Evolutionary conservation across 305 asterid species (phyloP), one percentile per base, ranked within the genome.

Genomic region (Fraxinus latifolia): DNA sequence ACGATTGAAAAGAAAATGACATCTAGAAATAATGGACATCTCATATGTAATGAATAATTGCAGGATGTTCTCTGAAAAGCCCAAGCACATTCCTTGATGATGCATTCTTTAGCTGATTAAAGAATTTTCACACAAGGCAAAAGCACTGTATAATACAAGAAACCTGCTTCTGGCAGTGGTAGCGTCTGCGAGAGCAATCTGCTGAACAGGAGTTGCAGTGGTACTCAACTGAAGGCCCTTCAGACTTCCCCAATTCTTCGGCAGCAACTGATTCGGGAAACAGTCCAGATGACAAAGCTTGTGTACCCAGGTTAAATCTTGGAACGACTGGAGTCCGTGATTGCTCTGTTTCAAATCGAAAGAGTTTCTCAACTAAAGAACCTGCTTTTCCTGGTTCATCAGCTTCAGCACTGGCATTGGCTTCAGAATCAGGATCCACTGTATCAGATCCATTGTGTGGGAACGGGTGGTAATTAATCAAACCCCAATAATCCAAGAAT

Each of bases 111-210:
- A 58, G 68, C 29, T 58, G 68, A 58, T 11, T 67, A 27, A 25
- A 67, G 19, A 67, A 0, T 4, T 67, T 67, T 29, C 34, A 67
- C 36, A 67, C 37, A 74, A 67, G 32, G 67, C 19, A 83, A 50
- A 77, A 78, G 65, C 42, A 82, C 58, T 50, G 50, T 53, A 74
- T 65, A 82, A 62, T 79, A 86, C 33, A 89, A 81, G 71, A 85
- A 78, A 96, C 98, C 99, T 96, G 98, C 87, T 91, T 94, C 91
- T 94, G 99, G 85, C 99, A 96, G 88, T 96, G 99, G 86, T 96
- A 96, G 81, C 99, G 97, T 90, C 92, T 96, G 80, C 98, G 87
- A 71, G 99, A 96, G 83, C 99, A 96, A 90, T 96, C 99, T 74
- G 95, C 97, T n/a, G 99, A 91, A 84, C 99, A 96, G 65, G 98